phyloP scores from a whole-genome alignment of 129 eudicot genomes.

The Saussurea involucrata region DNA sequence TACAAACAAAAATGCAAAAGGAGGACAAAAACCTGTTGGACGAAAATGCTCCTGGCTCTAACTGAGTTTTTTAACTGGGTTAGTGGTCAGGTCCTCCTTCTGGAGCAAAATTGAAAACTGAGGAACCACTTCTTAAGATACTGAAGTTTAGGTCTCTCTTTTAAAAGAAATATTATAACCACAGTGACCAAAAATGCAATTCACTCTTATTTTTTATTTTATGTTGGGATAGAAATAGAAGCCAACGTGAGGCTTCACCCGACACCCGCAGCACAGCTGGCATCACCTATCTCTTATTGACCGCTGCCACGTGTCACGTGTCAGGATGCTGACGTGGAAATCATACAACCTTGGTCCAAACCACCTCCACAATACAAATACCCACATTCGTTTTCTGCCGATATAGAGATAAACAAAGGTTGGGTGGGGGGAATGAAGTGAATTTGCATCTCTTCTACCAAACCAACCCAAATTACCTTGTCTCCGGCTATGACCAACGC shows the following conservation, averaged over 20 bases:
- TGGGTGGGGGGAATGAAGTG: not conserved
- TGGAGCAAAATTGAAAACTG: no score
- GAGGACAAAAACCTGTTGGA: no score
- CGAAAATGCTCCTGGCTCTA: no score
- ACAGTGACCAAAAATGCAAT: no score
- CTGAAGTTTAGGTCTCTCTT: no score
- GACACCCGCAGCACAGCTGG: not conserved
- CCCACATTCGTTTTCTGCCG: not conserved
- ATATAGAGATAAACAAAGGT: not conserved
- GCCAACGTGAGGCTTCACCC: not conserved
- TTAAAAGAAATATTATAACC: no score
- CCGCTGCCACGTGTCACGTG: constrained; percentile 17
- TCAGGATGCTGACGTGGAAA: constrained; percentile 16
- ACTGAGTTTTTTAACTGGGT: no score
- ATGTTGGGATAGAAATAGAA: no score
- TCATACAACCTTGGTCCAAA: constrained; percentile 10
- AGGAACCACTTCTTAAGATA: no score
- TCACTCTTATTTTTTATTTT: no score
- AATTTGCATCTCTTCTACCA: not conserved
- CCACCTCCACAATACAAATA: constrained; percentile 2
- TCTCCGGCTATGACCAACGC: constrained; percentile 4
- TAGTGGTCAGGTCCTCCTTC: no score
- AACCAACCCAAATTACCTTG: constrained; percentile 4
- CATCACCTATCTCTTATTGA: constrained; percentile 8
- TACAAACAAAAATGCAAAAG: no score